phyloP scores from a whole-genome alignment of 2,329 filamentous ascomycete genomes.

The Microdochium bolleyi region DNA sequence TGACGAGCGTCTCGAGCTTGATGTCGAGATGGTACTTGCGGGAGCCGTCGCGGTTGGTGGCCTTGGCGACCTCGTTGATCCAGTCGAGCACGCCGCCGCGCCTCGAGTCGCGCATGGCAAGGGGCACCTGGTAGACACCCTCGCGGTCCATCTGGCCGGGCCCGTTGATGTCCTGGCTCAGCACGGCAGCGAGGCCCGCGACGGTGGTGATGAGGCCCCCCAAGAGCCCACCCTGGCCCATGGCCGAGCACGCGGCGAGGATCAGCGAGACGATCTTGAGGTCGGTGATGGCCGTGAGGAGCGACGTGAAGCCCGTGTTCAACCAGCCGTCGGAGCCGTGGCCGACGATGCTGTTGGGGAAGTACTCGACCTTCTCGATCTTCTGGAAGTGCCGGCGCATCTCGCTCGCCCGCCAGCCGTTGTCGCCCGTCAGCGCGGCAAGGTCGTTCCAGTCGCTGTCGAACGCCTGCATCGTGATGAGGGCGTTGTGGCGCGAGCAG shows the following conservation, averaged over 20 bases:
- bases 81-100: conserved; percentile 50
- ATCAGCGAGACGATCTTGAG: conserved; percentile 36
- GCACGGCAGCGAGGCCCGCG: conserved; percentile 16
- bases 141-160: conserved; percentile 28
- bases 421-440: conserved; percentile 30
- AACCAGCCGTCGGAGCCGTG: conserved; percentile 46
- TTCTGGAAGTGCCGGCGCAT: conserved; percentile 33
- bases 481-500: conserved; percentile 15
- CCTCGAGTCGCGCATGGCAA: conserved; percentile 31
- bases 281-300: conserved; percentile 36
- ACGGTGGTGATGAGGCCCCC: conserved; percentile 17
- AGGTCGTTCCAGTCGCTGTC: conserved; percentile 33
- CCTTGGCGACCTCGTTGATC: conserved; percentile 34
- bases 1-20: conserved; percentile 15
- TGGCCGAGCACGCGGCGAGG: conserved; percentile 32
- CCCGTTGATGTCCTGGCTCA: conserved; percentile 36
- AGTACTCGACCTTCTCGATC: conserved; percentile 27
- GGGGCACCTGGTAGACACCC: conserved; percentile 37
- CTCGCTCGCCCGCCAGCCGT: conserved; percentile 27
- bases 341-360: conserved; percentile 21
- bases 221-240: conserved; percentile 28
- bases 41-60: conserved; percentile 26
- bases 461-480: conserved; percentile 27
- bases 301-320: conserved; percentile 22
- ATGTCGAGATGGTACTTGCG: conserved; percentile 31